phyloP scores from a whole-genome alignment of 345 rosid species.

The Eucalyptus marginata region DNA sequence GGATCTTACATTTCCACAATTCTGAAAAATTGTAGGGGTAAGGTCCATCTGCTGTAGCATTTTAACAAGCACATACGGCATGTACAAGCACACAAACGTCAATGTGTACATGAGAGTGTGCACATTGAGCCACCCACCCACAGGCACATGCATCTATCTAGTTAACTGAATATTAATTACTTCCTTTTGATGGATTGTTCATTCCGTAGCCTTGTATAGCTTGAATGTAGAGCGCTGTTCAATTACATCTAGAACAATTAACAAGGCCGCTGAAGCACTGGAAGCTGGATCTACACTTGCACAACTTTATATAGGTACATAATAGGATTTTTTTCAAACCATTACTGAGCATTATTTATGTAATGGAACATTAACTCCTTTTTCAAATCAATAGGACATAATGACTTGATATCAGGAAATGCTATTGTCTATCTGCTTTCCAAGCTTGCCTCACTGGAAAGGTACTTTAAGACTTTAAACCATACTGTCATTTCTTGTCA shows the following conservation, averaged over 20 bases:
- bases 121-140: neutral
- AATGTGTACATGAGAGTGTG: neutral
- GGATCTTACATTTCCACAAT: conserved; percentile 90
- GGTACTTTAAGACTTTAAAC: conserved; percentile 18
- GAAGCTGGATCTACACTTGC: conserved; percentile 44
- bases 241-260: neutral
- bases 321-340: neutral
- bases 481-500: neutral
- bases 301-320: conserved; percentile 66
- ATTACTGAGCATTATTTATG: neutral
- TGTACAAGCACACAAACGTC: neutral
- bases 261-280: conserved; percentile 13
- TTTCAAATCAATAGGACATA: conserved; percentile 43
- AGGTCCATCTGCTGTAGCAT: neutral
- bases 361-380: neutral
- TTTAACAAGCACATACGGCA: neutral
- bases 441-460: conserved; percentile 47
- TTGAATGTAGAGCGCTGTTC: conserved; percentile 17
- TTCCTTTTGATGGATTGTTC: neutral
- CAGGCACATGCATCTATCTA: neutral
- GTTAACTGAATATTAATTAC: neutral
- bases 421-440: conserved; percentile 41
- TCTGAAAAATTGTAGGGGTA: conserved; percentile 74
- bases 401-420: conserved; percentile 56
- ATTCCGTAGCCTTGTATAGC: conserved; percentile 55